Evolutionary conservation across 1,284 basidiomycete genomes (phyloP), one percentile per base, ranked within the genome.

Genomic region (Rhodotorula sp.): DNA sequence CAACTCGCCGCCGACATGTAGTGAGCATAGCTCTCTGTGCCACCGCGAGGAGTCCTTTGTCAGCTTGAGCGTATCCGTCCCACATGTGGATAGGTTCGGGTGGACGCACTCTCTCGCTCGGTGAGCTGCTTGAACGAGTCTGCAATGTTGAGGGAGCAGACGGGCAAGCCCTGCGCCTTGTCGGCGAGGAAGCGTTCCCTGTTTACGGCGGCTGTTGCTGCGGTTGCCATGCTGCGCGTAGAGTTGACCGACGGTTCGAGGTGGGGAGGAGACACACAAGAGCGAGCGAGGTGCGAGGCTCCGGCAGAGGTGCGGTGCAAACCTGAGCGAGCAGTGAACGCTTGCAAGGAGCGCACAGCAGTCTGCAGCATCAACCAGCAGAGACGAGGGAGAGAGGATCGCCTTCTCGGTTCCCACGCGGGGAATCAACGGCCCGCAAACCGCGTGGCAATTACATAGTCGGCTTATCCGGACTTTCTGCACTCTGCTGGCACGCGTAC

Each of bases 1-100:
- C 91, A 93, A 29, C 51, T 65, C 3, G 76, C 73, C 21, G 65
- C 46, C 34, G 58, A 46, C 47, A 77, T 63, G 52, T 70, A 62
- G 59, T 75, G 72, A 7, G 68, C 59, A 64, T 76, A 77, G 23
- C 71, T 62, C 54, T 72, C 75, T 76, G 64, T 12, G 29, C 29
- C 29, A 5, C 21, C 26, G 8, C 2, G 31, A 14, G 4, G 49
- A 16, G 52, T 54, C n/a, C 20, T 16, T 3, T 48, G 31, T 16
- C 47, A 39, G 49, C 20, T 12, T 23, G 23, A 15, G 60, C 5
- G 31, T 12, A 39, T 12, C 31, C 12, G 39, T 43, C 39, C 39
- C 39, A 43, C 39, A 43, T 14, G 39, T 43, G 12, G 39, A 43
- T 43, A 8, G 12, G 10, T 43, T 43, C 39, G 39, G 39, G 39